Base-by-base conservation (phyloP, 2,329 filamentous ascomycete species). In the Nectriaceae sp. region DNA sequence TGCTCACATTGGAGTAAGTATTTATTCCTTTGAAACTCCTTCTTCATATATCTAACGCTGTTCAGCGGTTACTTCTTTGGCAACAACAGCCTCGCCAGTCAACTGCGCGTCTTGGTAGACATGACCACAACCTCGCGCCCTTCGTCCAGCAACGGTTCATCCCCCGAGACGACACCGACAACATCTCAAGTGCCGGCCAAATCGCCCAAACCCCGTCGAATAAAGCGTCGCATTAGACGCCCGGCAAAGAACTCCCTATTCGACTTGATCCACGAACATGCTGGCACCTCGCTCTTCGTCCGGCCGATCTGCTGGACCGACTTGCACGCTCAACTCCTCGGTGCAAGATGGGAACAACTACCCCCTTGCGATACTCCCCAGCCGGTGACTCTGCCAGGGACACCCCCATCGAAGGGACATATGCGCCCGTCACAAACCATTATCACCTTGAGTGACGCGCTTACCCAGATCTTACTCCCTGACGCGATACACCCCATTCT, bases 231-330 rank as follows among this genome's bases (percentile, higher is more conserved):
- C 46, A 66, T 71, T 33, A 71, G 61, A 10, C 67, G 67, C 3
- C 75, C 78, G 1, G 71, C 75, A 38, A 64, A 67, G 18, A 74
- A 75, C 18, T 83, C 80, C 0, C 66, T 84, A 19, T 77, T 75
- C 57, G 77, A 78, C 51, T 69, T 80, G 38, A 69, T 84, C 50
- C 73, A 75, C 50, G 68, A 76, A 19, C 60, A 83, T 57, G 63
- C 71, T 26, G 74, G 77, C 37, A 64, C 61, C 0, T 70, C 74
- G 1, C 75, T 84, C 18, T 82, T 75, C 49, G 65, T 78, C 40
- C 70, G 74, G 21, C 80, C 80, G 2, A 75, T 82, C 39, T 75
- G 72, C 59, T 84, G 80, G 80, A 82, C 75, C 15, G 79, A 82
- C 45, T 47, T 70, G 1, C 80, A 84, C 50, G 58, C 70, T 10